phyloP scores from a whole-genome alignment of 2,329 filamentous ascomycete genomes.

The Oidium heveae region DNA sequence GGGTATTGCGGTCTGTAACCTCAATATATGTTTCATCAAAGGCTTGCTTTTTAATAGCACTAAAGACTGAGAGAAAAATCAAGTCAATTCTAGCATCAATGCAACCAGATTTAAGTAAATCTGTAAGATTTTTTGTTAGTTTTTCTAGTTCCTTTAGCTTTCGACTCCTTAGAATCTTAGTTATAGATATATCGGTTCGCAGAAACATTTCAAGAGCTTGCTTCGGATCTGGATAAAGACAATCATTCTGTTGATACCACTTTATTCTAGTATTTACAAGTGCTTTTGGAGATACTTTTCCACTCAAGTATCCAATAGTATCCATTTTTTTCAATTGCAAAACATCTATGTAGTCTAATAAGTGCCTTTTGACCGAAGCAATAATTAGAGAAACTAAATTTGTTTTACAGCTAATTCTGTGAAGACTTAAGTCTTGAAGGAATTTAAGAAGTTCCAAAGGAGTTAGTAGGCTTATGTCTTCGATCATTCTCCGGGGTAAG shows the following conservation, averaged over 20 bases:
- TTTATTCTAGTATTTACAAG: slow-evolving; percentile 16
- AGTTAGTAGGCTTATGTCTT: slow-evolving; percentile 18
- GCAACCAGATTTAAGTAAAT: slow-evolving; percentile 1
- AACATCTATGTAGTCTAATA: slow-evolving; percentile 5
- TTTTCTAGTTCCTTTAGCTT: slow-evolving; percentile 3
- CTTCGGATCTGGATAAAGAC: slow-evolving; percentile 13
- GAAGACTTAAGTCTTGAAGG: slow-evolving; percentile 4
- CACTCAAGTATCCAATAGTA: slow-evolving; percentile 17
- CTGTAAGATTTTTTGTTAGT: slow-evolving; percentile 4
- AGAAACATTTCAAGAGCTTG: slow-evolving; percentile 16
- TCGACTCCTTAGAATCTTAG: slow-evolving; percentile 4
- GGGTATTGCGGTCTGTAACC: slow-evolving; percentile 33
- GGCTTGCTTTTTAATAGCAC: slow-evolving; percentile 26
- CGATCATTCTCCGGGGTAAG: slow-evolving; percentile 15
- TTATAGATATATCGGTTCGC: slow-evolving; percentile 11
- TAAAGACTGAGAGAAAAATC: slow-evolving; percentile 30
- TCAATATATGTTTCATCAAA: slow-evolving; percentile 40
- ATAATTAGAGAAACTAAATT: slow-evolving; percentile 4
- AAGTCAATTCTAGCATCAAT: slow-evolving; percentile 26
- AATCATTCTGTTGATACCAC: slow-evolving; percentile 18
- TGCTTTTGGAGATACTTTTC: slow-evolving; percentile 14
- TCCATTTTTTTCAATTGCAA: slow-evolving; percentile 17
- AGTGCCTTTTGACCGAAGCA: slow-evolving; percentile 3
- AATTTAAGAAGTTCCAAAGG: slow-evolving; percentile 11
- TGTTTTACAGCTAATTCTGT: slow-evolving; percentile 1